phyloP scores from a whole-genome alignment of 1,284 basidiomycete genomes.

The Malassezia brasiliensis region DNA sequence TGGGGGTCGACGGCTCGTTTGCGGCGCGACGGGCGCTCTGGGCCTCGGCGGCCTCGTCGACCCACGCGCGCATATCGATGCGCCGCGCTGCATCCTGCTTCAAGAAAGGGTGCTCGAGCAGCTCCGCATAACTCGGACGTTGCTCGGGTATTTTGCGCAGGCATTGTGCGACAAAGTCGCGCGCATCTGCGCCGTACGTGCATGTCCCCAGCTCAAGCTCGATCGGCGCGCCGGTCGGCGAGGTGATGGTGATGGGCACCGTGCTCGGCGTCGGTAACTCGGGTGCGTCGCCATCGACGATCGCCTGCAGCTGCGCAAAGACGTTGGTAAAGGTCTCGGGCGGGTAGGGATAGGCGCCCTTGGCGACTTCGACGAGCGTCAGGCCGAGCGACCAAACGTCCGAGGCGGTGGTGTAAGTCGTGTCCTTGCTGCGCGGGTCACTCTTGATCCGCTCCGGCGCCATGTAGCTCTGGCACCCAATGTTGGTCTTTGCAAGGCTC shows the following conservation, averaged over 20 bases:
- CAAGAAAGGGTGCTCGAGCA: constrained; percentile 70
- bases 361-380: constrained; percentile 82
- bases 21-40: background rate
- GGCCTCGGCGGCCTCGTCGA: constrained; percentile 19
- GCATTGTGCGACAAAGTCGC: constrained; percentile 43
- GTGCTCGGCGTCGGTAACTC: constrained; percentile 56
- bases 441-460: constrained; percentile 94
- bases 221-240: background rate
- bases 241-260: constrained; percentile 7
- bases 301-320: constrained; percentile 88
- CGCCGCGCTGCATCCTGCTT: constrained; percentile 45
- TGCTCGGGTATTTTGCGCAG: constrained; percentile 53
- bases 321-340: constrained; percentile 97
- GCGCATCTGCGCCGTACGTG: constrained; percentile 43
- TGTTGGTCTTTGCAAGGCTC: constrained; percentile 92
- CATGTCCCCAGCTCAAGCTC: constrained; percentile 12
- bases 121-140: constrained; percentile 72
- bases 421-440: constrained; percentile 72
- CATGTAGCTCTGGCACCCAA: constrained; percentile 98
- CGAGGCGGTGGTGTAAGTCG: constrained; percentile 89
- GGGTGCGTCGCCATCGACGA: constrained; percentile 87
- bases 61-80: constrained; percentile 49
- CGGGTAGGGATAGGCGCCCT: constrained; percentile 90
- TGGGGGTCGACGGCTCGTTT: background rate
- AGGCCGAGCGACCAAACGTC: constrained; percentile 98